Conservation (phyloP, 352 stramenopile genomes). For the Pythium pyrilobum region DNA sequence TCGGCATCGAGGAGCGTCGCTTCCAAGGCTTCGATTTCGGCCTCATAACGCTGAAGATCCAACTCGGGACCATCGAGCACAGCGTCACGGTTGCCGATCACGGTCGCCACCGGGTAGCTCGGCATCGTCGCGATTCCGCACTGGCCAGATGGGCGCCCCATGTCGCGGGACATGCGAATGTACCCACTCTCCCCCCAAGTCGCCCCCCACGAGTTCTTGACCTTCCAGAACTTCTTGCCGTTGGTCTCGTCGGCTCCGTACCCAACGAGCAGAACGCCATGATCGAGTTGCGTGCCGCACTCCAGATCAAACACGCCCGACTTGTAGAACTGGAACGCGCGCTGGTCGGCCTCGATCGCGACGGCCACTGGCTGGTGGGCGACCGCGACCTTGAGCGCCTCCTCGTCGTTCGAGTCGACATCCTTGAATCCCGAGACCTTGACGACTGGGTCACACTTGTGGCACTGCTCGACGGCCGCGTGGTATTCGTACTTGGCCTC, state of each 20-base stretch:
- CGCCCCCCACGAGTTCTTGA: conserved; percentile 97
- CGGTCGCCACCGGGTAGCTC: conserved; percentile 61
- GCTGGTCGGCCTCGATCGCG: conserved; percentile 92
- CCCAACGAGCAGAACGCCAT: conserved; percentile 95
- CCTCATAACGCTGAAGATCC: background rate
- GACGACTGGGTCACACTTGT: conserved; percentile 76
- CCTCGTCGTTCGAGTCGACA: conserved; percentile 75
- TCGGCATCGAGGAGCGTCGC: background rate
- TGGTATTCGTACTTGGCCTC: conserved; percentile 96
- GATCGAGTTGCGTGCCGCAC: conserved; percentile 93
- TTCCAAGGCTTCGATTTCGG: background rate
- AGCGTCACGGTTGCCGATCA: conserved; percentile 26
- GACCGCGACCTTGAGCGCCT: conserved; percentile 86
- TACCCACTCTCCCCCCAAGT: conserved; percentile 92
- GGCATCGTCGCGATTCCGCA: conserved; percentile 74
- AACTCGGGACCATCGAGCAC: background rate
- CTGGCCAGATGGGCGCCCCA: conserved; percentile 30
- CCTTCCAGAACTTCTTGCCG: conserved; percentile 89
- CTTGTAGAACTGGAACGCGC: conserved; percentile 96
- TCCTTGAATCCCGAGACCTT: conserved; percentile 89
- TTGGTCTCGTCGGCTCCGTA: conserved; percentile 92
- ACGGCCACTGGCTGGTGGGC: conserved; percentile 92
- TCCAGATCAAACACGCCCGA: conserved; percentile 84
- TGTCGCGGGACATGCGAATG: conserved; percentile 87
- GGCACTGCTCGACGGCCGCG: conserved; percentile 72